Percentiles rank a stretch among this genome's conserved stretches.
Conservation (phyloP, 495 filamentous ascomycete genomes). For the Podospora australis region DNA sequence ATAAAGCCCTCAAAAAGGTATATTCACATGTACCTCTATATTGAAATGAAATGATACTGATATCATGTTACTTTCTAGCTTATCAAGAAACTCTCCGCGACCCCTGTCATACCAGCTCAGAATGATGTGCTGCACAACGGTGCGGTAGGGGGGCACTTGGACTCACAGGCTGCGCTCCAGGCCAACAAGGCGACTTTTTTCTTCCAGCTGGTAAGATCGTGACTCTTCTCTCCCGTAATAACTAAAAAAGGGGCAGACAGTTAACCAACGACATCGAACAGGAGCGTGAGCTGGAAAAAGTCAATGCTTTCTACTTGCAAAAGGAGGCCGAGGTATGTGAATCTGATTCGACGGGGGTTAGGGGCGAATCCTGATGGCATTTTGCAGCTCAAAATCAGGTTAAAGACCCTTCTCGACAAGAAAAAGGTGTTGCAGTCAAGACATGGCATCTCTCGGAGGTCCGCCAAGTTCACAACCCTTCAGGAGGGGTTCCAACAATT, state of each 20-base stretch:
- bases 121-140: slow-evolving; percentile 49
- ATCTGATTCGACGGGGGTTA: background rate
- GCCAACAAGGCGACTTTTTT: slow-evolving; percentile 98
- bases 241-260: background rate
- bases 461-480: slow-evolving; percentile 84
- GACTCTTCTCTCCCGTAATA: background rate
- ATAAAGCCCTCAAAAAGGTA: slow-evolving; percentile 98
- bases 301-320: slow-evolving; percentile 95
- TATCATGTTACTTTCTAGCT: slow-evolving; percentile 53
- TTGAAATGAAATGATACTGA: slow-evolving; percentile 8
- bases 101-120: slow-evolving; percentile 71
- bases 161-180: slow-evolving; percentile 86
- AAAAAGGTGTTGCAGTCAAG: slow-evolving; percentile 79
- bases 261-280: slow-evolving; percentile 36
- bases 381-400: slow-evolving; percentile 78
- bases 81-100: slow-evolving; percentile 94
- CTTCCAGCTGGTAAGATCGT: slow-evolving; percentile 73
- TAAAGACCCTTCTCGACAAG: slow-evolving; percentile 89
- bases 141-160: slow-evolving; percentile 31
- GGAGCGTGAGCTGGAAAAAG: slow-evolving; percentile 97
- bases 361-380: no score
- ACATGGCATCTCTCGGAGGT: slow-evolving; percentile 67
- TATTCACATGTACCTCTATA: background rate
- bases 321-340: slow-evolving; percentile 88
- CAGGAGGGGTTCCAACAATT: slow-evolving; percentile 97